phyloP scores from a whole-genome alignment of 139 green algal species.

The Haematococcus lacustris region DNA sequence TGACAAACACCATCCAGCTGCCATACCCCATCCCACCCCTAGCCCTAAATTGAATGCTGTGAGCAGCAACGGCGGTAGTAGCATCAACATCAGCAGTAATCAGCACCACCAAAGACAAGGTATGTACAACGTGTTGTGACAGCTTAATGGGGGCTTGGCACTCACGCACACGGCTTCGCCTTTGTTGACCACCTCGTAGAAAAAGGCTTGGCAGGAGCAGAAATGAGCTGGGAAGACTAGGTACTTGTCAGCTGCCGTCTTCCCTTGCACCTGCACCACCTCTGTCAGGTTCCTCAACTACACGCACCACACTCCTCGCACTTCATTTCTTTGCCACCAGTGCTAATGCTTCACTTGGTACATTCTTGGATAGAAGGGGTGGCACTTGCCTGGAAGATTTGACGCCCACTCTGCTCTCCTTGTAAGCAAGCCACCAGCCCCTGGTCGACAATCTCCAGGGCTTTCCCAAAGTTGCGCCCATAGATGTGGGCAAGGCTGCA shows the following conservation, averaged over 20 bases:
- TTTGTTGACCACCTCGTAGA: constrained; percentile 65
- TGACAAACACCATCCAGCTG: not conserved
- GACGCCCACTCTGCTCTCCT: constrained; percentile 29
- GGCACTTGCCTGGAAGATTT: constrained; percentile 12
- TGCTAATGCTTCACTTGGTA: not conserved
- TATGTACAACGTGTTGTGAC: not conserved
- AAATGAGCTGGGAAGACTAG: constrained; percentile 63
- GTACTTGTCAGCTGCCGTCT: constrained; percentile 46
- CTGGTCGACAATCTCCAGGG: constrained; percentile 65
- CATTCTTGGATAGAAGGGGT: not conserved
- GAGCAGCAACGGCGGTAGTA: not conserved
- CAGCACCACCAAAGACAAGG: not conserved
- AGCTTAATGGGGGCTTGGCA: not conserved
- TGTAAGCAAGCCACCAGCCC: constrained; percentile 51
- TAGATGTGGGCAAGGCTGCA: constrained; percentile 61
- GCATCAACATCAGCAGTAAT: not conserved
- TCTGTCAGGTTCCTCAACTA: not conserved
- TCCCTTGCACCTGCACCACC: constrained; percentile 42
- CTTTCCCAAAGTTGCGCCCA: constrained; percentile 62
- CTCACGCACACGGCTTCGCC: constrained; percentile 39
- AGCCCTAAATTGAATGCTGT: not conserved
- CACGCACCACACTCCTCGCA: not conserved
- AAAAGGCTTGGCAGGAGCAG: constrained; percentile 82
- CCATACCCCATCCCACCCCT: not conserved
- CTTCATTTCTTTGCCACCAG: not conserved